Evolutionary conservation across 768 basidiomycete species (phyloP).

Genomic region (Trichaptum fuscoviolaceum): DNA sequence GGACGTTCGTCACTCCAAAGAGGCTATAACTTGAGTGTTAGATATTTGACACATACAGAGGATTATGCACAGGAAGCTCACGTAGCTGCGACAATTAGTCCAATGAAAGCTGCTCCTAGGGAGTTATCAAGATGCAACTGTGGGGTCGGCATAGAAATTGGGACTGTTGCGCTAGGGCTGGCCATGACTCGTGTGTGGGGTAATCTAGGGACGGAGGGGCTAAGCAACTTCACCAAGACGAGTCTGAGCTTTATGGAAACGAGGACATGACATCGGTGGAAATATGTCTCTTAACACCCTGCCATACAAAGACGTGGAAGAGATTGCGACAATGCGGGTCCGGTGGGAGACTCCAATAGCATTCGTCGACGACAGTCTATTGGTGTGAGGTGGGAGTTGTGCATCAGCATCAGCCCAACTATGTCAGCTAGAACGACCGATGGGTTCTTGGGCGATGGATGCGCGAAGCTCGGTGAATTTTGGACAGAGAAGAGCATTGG

Average conservation of each 20-base stretch:
- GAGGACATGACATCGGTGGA: background rate
- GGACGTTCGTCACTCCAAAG: slow-evolving; percentile 45
- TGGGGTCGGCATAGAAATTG: background rate
- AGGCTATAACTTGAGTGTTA: background rate
- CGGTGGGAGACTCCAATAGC: background rate
- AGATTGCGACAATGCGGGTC: background rate
- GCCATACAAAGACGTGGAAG: background rate
- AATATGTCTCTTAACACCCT: background rate
- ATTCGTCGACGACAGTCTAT: background rate
- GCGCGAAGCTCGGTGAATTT: background rate
- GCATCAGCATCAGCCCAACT: background rate
- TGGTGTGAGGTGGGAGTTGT: background rate
- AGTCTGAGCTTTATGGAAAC: background rate
- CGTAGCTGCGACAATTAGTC: background rate
- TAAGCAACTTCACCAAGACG: background rate
- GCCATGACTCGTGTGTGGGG: background rate
- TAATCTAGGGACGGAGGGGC: background rate
- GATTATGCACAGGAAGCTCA: background rate
- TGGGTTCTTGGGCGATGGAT: background rate
- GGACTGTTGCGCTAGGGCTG: background rate
- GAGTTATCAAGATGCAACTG: slow-evolving; percentile 1
- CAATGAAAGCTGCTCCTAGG: slow-evolving; percentile 1
- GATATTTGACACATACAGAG: background rate
- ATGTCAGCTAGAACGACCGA: background rate
- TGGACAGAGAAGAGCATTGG: background rate